These are phyloP conservation scores for Aspergillus tamarii DNA, from an alignment of 2,329 filamentous ascomycete species.

Conservation along the genomic window DNA sequence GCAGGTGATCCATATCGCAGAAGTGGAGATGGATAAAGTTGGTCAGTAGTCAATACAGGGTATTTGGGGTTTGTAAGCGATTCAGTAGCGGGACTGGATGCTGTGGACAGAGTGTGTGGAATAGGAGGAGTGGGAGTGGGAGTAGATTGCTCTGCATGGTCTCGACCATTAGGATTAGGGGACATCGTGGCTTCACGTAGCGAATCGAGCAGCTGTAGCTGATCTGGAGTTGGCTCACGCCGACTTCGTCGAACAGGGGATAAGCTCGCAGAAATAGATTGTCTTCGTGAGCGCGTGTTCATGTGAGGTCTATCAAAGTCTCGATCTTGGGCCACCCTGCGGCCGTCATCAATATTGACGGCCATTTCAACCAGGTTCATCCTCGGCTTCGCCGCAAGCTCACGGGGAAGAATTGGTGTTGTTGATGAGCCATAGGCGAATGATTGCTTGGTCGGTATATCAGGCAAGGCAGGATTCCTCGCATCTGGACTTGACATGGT, in stretches of 20 bases:
- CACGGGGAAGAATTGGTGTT: conserved; percentile 39
- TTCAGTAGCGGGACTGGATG: conserved; percentile 32
- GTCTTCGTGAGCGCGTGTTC: conserved; percentile 18
- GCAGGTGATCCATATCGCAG: conserved; percentile 20
- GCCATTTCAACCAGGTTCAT: conserved; percentile 38
- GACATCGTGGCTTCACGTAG: conserved; percentile 33
- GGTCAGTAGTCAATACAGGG: conserved; percentile 21
- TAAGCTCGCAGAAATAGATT: conserved; percentile 17
- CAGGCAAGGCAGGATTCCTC: conserved; percentile 35
- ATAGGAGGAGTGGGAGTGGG: conserved; percentile 40
- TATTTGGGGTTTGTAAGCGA: conserved; percentile 26
- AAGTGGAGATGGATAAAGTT: conserved; percentile 36
- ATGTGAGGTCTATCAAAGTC: conserved; percentile 22
- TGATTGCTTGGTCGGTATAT: conserved; percentile 43
- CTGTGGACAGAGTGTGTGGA: conserved; percentile 36
- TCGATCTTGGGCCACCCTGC: conserved; percentile 29
- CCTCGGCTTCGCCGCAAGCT: conserved; percentile 33
- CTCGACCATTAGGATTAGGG: conserved; percentile 17
- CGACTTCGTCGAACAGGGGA: conserved; percentile 26
- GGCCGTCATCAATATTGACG: conserved; percentile 35
- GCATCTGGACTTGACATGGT: conserved; percentile 23
- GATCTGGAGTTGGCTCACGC: conserved; percentile 40
- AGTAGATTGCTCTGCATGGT: conserved; percentile 26
- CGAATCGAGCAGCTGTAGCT: conserved; percentile 33
- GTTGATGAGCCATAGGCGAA: conserved; percentile 46